Base-by-base conservation (phyloP, 176 grass and related monocot species). In the Oryza nivara region DNA sequence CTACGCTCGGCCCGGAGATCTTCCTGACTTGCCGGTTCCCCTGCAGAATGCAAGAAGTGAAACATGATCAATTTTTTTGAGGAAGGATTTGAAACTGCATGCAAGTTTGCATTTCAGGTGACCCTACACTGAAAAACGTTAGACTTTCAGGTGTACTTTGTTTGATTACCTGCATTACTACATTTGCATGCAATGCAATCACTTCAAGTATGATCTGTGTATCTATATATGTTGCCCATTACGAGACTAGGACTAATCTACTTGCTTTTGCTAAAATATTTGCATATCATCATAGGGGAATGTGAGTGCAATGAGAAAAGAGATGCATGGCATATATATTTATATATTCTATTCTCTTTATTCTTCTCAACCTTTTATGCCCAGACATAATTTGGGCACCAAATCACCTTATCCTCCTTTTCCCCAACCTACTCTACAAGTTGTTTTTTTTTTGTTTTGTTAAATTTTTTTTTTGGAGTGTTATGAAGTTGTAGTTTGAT, bases 1-100 rank as follows among this genome's bases (percentile, higher is more conserved):
- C 72, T 86, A 94, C 5, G 63, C 86, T 75, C 89, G 73, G 13
- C 87, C 92, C 3, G 92, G 92, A n/a, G 92, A 90, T 74, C 92
- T 84, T 28, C 88, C 88, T 0, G 86, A 88, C 75, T 90, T 84
- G 66, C 92, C 92, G 2, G 92, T 78, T 13, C 88, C 89, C 83
- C 92, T 93, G 75, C 63, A 80, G 80, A 91, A 88, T 12, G 15
- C 15, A 40, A 9, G 34, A 13, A 12, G 35, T 66, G 20, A 72
- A 43, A 70, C 7, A 47, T 15, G 30, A 80, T 28, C 74, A 80
- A 67, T 41, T 82, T 52, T 41, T 78, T 45, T 79, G 38, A 46
- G 68, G 70, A 47, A 32, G n/a, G 44, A 20, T 3, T 11, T 70
- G 78, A 20, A 74, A 70, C 79, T 70, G 0, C 45, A 17, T 49